Percentiles rank a stretch among this genome's conserved stretches.
These are phyloP conservation scores for Aspergillus texensis DNA, from an alignment of 2,329 filamentous ascomycete genomes.

Conservation along the genomic window DNA sequence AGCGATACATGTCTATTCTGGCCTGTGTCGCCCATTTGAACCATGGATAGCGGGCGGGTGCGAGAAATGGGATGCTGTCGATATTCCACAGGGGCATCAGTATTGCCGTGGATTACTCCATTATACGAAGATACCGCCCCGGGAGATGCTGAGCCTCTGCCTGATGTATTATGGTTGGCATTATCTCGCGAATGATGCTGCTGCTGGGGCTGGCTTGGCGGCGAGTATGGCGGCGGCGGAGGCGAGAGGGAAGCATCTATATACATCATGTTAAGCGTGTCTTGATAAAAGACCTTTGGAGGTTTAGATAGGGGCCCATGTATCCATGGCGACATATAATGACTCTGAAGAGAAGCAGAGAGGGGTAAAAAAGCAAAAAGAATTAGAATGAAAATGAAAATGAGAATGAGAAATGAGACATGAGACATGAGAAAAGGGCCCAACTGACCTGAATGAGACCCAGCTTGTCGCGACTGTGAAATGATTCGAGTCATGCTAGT, in stretches of 20 bases:
- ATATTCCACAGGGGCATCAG: conserved; percentile 27
- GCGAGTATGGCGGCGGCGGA: conserved; percentile 44
- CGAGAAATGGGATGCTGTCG: conserved; percentile 29
- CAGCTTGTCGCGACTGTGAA: conserved; percentile 30
- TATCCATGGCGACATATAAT: neutral
- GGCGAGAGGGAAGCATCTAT: conserved; percentile 35
- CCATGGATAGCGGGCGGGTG: conserved; percentile 38
- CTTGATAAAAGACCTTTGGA: neutral
- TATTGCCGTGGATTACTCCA: conserved; percentile 17
- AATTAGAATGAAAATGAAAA: neutral
- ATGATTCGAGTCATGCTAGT: conserved; percentile 32
- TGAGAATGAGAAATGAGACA: neutral
- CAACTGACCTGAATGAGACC: conserved; percentile 36
- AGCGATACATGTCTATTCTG: conserved; percentile 33
- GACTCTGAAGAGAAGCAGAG: neutral
- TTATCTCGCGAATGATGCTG: conserved; percentile 21
- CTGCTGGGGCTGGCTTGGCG: conserved; percentile 31
- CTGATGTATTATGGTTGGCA: conserved; percentile 14
- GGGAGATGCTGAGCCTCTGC: conserved; percentile 23
- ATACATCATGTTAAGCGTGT: conserved; percentile 12
- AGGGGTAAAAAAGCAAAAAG: neutral
- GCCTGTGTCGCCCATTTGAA: conserved; percentile 29
- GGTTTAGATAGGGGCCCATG: neutral
- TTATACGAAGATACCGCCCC: conserved; percentile 21
- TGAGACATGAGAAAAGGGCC: neutral